Conservation (phyloP, 2,329 filamentous ascomycete genomes). For the Lecanicillium sp. region DNA sequence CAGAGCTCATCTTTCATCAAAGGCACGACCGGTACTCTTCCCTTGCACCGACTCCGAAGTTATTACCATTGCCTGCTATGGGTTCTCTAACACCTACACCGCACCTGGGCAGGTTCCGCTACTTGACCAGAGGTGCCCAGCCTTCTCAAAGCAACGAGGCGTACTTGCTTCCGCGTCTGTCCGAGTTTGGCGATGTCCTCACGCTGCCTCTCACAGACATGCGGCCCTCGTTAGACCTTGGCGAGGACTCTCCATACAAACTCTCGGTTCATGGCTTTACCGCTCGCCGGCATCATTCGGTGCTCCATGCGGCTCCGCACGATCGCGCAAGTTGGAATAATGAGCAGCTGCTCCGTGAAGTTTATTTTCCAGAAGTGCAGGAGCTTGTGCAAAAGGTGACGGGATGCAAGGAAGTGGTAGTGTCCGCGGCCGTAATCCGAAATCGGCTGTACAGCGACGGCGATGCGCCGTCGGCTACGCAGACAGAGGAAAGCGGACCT, state of each 20-base stretch:
- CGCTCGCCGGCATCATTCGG: conserved; percentile 3
- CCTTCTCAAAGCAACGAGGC: not conserved
- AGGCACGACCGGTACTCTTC: no score
- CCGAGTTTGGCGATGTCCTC: conserved; percentile 6
- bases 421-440: conserved; percentile 12
- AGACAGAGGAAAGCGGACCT: not conserved
- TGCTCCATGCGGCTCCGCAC: not conserved
- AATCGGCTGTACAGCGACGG: conserved; percentile 10
- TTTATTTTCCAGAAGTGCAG: not conserved
- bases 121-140: conserved; percentile 4
- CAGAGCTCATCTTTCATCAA: no score
- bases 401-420: conserved; percentile 11
- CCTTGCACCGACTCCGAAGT: no score
- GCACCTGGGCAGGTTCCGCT: conserved; percentile 7
- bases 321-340: not conserved
- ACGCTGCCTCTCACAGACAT: conserved; percentile 8
- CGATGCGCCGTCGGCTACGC: not conserved
- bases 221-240: conserved; percentile 1
- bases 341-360: not conserved
- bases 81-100: no score
- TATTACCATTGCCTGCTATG: no score
- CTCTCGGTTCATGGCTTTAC: conserved; percentile 6
- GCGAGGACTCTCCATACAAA: conserved; percentile 5
- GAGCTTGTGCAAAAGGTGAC: conserved; percentile 9
- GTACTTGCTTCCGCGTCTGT: conserved; percentile 5